A percentile compares a stretch with the other conserved stretches of the same genome.
phyloP scores from a whole-genome alignment of 306 rosid genomes.

The Inga laurina region DNA sequence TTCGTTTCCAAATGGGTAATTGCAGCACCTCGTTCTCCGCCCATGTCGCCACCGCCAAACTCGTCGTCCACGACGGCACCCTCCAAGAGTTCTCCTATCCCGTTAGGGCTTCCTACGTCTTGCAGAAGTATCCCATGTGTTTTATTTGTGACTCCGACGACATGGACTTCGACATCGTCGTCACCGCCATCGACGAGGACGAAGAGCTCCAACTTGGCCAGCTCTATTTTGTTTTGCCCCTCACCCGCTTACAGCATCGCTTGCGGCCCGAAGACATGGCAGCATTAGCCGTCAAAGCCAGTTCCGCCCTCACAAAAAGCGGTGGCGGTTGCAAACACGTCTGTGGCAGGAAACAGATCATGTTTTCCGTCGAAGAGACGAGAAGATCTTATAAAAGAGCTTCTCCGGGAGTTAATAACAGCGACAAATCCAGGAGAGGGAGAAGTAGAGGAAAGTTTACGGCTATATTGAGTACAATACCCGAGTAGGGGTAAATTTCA shows the following conservation, averaged over 20 bases:
- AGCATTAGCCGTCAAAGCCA: conserved; percentile 93
- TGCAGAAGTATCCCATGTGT: conserved; percentile 63
- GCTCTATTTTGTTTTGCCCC: conserved; percentile 84
- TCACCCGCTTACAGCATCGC: conserved; percentile 52
- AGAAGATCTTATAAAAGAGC: conserved; percentile 15
- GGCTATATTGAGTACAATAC: conserved; percentile 65
- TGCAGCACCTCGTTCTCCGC: conserved; percentile 67
- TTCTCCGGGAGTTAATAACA: not conserved
- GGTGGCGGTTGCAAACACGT: conserved; percentile 46
- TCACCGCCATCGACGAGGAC: conserved; percentile 61
- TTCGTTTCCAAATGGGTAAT: conserved; percentile 60
- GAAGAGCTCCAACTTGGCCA: conserved; percentile 79
- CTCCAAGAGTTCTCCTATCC: conserved; percentile 70
- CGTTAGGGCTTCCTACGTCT: conserved; percentile 65
- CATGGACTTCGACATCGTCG: conserved; percentile 79
- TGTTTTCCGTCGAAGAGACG: conserved; percentile 40
- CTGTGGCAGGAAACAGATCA: conserved; percentile 41
- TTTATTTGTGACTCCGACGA: conserved; percentile 92
- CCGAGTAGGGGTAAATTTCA: conserved; percentile 64
- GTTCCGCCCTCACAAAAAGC: conserved; percentile 70
- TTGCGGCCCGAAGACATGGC: conserved; percentile 89
- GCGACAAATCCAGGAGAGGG: conserved; percentile 39
- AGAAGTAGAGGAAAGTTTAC: conserved; percentile 35
- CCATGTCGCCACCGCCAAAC: conserved; percentile 69
- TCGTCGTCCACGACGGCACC: conserved; percentile 65